phyloP scores from a whole-genome alignment of 2,329 filamentous ascomycete species.

The Grosmannia huntii region DNA sequence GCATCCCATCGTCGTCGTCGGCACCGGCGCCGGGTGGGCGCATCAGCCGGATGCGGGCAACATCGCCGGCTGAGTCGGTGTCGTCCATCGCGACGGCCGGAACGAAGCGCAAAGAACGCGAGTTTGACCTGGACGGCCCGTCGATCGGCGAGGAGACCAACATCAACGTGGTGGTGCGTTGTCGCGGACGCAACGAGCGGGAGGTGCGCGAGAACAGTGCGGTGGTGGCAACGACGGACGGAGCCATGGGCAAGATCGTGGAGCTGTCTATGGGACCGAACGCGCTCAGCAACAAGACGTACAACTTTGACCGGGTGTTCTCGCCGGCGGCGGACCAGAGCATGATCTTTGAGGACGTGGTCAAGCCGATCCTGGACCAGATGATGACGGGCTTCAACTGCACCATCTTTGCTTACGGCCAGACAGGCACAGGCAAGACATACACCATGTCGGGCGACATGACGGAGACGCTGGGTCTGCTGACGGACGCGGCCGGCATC shows the following conservation, averaged over 20 bases:
- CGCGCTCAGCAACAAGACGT: constrained; percentile 88
- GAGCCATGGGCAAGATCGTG: constrained; percentile 72
- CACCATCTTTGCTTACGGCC: constrained; percentile 96
- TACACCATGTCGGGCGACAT: constrained; percentile 99
- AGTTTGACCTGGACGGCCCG: constrained; percentile 55
- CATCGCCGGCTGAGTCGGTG: constrained; percentile 60
- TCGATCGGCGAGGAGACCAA: constrained; percentile 63
- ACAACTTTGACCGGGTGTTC: constrained; percentile 94
- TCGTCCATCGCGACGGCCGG: constrained; percentile 45
- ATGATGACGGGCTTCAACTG: constrained; percentile 94
- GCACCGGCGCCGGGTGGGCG: constrained; percentile 8
- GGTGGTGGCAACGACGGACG: constrained; percentile 78
- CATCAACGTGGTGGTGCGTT: constrained; percentile 94
- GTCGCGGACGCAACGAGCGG: constrained; percentile 80
- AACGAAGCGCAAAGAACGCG: constrained; percentile 75
- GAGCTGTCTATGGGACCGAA: constrained; percentile 87
- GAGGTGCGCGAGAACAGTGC: constrained; percentile 92
- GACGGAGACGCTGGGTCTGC: constrained; percentile 68
- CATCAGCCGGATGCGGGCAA: constrained; percentile 28
- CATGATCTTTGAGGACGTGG: constrained; percentile 92
- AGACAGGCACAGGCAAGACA: constrained; percentile 95
- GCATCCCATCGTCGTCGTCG: constrained; percentile 4
- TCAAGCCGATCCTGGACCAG: constrained; percentile 86
- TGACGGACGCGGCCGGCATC: constrained; percentile 87
- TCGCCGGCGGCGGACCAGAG: constrained; percentile 87